A percentile compares a stretch with the other conserved stretches of the same genome.
phyloP scores from a whole-genome alignment of 1,284 basidiomycete genomes.

The Leccinum proliferum region DNA sequence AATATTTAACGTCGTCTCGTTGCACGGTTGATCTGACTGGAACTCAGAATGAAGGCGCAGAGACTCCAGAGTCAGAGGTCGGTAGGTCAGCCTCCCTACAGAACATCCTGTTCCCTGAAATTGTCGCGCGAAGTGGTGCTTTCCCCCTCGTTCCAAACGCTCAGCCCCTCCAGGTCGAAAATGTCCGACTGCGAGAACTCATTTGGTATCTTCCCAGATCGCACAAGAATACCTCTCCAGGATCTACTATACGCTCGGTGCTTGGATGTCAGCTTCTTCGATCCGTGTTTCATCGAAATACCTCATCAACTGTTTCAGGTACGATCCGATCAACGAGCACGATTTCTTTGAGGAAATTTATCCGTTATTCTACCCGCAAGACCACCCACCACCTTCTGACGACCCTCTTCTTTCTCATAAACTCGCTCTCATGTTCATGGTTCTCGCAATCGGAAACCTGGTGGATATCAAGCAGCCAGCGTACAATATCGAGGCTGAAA shows the following conservation, averaged over 20 bases:
- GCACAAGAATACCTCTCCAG: slow-evolving; percentile 51
- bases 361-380: slow-evolving; percentile 53
- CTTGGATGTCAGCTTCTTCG: slow-evolving; percentile 59
- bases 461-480: slow-evolving; percentile 60
- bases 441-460: slow-evolving; percentile 67
- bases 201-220: slow-evolving; percentile 63
- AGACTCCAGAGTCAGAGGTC: slow-evolving; percentile 45
- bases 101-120: slow-evolving; percentile 51
- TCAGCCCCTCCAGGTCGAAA: slow-evolving; percentile 38
- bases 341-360: slow-evolving; percentile 64
- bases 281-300: slow-evolving; percentile 1
- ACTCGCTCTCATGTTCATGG: slow-evolving; percentile 68
- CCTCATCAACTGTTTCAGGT: slow-evolving; percentile 41
- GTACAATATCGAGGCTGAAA: slow-evolving; percentile 73
- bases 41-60: slow-evolving; percentile 48
- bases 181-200: slow-evolving; percentile 49
- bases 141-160: slow-evolving; percentile 56
- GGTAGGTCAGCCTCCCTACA: slow-evolving; percentile 46
- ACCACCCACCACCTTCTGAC: slow-evolving; percentile 40
- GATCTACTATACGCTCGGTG: slow-evolving; percentile 63
- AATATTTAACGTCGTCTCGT: slow-evolving; percentile 12
- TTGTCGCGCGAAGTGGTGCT: slow-evolving; percentile 56
- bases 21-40: slow-evolving; percentile 20
- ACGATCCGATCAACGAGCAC: slow-evolving; percentile 63
- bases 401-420: slow-evolving; percentile 60